phyloP scores from a whole-genome alignment of 164 flowering plant genomes.

The Vitis amurensis region DNA sequence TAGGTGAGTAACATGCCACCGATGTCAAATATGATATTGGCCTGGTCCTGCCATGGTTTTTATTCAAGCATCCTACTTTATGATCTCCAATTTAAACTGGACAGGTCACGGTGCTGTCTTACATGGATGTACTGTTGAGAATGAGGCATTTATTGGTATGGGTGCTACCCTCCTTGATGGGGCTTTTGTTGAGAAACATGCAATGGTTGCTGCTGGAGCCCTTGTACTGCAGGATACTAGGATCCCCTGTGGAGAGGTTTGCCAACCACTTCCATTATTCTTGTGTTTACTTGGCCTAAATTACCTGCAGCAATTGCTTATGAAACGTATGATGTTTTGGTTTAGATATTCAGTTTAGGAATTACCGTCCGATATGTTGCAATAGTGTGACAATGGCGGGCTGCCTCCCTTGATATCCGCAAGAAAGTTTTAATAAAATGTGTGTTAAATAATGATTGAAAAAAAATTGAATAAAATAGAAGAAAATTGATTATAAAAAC shows the following conservation, averaged over 20 bases:
- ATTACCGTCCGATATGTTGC: background rate
- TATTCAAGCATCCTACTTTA: background rate
- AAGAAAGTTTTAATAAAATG: no score
- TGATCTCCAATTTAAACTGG: constrained; percentile 17
- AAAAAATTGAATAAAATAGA: no score
- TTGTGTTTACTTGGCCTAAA: no score
- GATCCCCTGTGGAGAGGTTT: constrained; percentile 84
- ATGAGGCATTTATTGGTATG: constrained; percentile 91
- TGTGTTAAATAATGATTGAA: no score
- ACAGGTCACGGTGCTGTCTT: constrained; percentile 93
- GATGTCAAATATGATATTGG: background rate
- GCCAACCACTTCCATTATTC: constrained; percentile 3
- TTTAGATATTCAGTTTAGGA: background rate
- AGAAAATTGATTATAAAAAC: no score
- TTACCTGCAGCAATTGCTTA: no score
- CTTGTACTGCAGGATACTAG: constrained; percentile 85
- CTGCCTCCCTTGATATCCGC: no score
- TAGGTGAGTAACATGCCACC: constrained; percentile 48
- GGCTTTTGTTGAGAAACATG: constrained; percentile 74
- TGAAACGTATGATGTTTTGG: no score
- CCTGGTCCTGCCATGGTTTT: background rate
- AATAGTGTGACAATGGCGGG: background rate
- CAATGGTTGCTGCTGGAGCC: constrained; percentile 94
- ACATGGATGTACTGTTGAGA: constrained; percentile 92
- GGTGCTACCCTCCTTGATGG: constrained; percentile 89